Evolutionary conservation across 2,329 filamentous ascomycete species (phyloP).

Genomic region (Arthroderma sp.): DNA sequence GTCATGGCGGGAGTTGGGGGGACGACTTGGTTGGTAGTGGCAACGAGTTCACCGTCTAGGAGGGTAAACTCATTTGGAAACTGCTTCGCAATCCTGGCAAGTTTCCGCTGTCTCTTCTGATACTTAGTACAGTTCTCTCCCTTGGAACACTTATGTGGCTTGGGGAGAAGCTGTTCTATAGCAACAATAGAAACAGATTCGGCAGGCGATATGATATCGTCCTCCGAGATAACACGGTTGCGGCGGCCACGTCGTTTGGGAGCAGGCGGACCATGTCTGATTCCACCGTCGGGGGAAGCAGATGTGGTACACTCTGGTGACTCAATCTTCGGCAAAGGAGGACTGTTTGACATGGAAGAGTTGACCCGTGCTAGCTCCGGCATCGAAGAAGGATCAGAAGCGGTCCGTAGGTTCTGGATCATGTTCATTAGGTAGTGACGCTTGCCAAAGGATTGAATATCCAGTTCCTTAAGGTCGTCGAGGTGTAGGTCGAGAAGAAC

Average conservation of each 20-base stretch:
- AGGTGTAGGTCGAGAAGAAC: conserved; percentile 86
- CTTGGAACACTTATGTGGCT: conserved; percentile 73
- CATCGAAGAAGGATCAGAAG: conserved; percentile 24
- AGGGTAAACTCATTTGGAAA: conserved; percentile 56
- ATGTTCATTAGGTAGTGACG: conserved; percentile 49
- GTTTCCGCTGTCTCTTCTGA: conserved; percentile 63
- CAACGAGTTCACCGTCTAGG: conserved; percentile 43
- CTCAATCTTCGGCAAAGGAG: background rate
- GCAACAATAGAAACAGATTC: conserved; percentile 85
- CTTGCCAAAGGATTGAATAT: conserved; percentile 52
- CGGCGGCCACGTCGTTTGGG: conserved; percentile 18
- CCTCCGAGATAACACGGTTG: conserved; percentile 13
- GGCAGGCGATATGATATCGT: conserved; percentile 61
- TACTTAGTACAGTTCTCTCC: conserved; percentile 77
- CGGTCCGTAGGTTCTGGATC: conserved; percentile 38
- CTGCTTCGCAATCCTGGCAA: conserved; percentile 62
- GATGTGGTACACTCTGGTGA: background rate
- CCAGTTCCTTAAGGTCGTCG: conserved; percentile 58
- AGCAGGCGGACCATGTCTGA: conserved; percentile 6
- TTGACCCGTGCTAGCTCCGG: conserved; percentile 13
- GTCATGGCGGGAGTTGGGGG: conserved; percentile 53
- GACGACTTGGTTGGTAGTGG: conserved; percentile 45
- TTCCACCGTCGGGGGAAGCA: conserved; percentile 6
- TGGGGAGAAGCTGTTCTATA: conserved; percentile 83
- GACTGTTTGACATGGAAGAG: conserved; percentile 10